These are phyloP conservation scores for Yamadazyma kitorensis DNA, from an alignment of 805 yeast species.

Conservation along the genomic window DNA sequence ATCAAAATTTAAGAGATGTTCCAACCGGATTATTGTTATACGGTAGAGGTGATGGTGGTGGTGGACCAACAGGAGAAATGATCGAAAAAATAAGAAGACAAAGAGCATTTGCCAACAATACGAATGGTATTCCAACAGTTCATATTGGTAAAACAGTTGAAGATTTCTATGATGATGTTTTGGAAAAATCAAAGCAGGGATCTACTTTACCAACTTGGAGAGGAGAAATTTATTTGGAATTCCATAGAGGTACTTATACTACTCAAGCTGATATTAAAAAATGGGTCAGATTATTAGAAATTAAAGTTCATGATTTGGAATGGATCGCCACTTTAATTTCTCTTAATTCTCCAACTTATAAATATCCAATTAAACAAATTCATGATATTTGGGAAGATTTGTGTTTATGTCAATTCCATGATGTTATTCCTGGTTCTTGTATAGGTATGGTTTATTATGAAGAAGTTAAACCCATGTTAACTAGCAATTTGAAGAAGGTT, in stretches of 20 bases:
- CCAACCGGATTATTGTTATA: constrained; percentile 78
- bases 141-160: constrained; percentile 77
- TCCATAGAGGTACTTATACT: constrained; percentile 96
- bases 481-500: constrained; percentile 51
- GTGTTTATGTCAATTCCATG: constrained; percentile 91
- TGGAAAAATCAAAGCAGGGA: constrained; percentile 64
- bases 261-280: constrained; percentile 86
- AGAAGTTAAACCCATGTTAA: constrained; percentile 79
- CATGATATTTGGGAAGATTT: constrained; percentile 84
- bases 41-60: constrained; percentile 99
- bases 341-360: constrained; percentile 46
- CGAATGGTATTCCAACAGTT: constrained; percentile 83
- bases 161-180: constrained; percentile 69
- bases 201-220: constrained; percentile 76
- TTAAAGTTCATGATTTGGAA: constrained; percentile 81
- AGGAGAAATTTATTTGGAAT: constrained; percentile 92
- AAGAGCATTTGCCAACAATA: constrained; percentile 80
- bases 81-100: constrained; percentile 87
- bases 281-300: constrained; percentile 73
- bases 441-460: constrained; percentile 85
- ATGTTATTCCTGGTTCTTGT: constrained; percentile 96
- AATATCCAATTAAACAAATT: constrained; percentile 69
- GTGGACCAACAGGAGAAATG: constrained; percentile 96
- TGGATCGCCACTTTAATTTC: constrained; percentile 77
- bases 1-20: constrained; percentile 77